phyloP scores from a whole-genome alignment of 148 eudicot species.

The Spergularia bocconei region DNA sequence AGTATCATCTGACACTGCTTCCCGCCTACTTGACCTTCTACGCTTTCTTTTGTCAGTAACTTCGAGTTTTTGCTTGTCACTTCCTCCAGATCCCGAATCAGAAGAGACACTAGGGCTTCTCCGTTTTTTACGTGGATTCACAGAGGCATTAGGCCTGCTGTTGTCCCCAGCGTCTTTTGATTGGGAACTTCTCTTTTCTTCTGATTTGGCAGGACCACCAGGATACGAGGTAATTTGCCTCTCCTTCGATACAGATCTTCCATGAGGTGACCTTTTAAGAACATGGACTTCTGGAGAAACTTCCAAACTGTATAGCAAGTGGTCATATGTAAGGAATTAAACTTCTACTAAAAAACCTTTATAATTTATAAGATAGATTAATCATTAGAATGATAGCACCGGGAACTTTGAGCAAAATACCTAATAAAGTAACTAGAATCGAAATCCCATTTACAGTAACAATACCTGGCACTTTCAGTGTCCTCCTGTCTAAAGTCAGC shows the following conservation, averaged over 20 bases:
- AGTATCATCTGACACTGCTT: slow-evolving; percentile 55
- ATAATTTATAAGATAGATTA: no score
- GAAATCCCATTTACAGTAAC: slow-evolving; percentile 3
- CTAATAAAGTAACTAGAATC: slow-evolving; percentile 1
- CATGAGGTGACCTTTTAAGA: slow-evolving; percentile 33
- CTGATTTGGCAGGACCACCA: slow-evolving; percentile 27
- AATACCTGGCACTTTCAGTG: slow-evolving; percentile 42
- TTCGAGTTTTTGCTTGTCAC: slow-evolving; percentile 45
- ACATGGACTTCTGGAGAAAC: slow-evolving; percentile 29
- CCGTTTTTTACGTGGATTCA: slow-evolving; percentile 35
- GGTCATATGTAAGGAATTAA: slow-evolving; percentile 12
- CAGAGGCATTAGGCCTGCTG: slow-evolving; percentile 30
- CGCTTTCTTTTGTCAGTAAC: slow-evolving; percentile 65
- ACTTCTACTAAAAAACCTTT: not conserved
- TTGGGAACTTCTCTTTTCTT: slow-evolving; percentile 36
- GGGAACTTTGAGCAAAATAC: not conserved
- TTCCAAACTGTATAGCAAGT: slow-evolving; percentile 41
- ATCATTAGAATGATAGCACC: no score
- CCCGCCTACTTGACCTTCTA: slow-evolving; percentile 52
- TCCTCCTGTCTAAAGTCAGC: slow-evolving; percentile 37
- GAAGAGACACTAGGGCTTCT: slow-evolving; percentile 44
- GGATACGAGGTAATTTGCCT: slow-evolving; percentile 27
- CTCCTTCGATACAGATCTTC: slow-evolving; percentile 23
- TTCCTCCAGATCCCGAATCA: slow-evolving; percentile 56
- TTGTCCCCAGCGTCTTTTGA: slow-evolving; percentile 37